Evolutionary conservation across 257 asterid species (phyloP).

Genomic region (Nyctanthes arbortristis): DNA sequence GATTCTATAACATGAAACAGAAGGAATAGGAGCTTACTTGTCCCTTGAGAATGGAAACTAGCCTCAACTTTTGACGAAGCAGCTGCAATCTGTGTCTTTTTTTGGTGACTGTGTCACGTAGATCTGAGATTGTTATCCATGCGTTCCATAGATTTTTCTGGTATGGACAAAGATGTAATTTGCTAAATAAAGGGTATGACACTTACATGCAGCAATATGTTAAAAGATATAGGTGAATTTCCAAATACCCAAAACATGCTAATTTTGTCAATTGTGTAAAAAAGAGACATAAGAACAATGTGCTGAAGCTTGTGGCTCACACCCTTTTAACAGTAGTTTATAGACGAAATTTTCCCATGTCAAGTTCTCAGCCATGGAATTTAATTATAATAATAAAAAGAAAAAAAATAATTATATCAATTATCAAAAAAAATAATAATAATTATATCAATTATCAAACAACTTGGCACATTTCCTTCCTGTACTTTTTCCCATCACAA

Average conservation of each 20-base stretch:
- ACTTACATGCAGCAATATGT: not conserved
- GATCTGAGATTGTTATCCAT: constrained; percentile 66
- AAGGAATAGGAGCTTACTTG: constrained; percentile 45
- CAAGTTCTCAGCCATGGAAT: not conserved
- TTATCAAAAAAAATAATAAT: too few relatives aligned
- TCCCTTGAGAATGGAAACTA: constrained; percentile 65
- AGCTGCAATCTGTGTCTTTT: constrained; percentile 68
- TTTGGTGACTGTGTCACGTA: constrained; percentile 66
- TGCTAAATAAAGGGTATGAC: not conserved
- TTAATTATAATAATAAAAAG: not conserved
- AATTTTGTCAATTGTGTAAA: not conserved
- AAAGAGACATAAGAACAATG: not conserved
- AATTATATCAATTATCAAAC: not conserved
- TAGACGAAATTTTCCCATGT: not conserved
- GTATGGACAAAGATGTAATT: constrained; percentile 13
- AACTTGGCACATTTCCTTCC: not conserved
- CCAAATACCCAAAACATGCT: not conserved
- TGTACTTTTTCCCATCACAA: not conserved
- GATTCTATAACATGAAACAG: not conserved
- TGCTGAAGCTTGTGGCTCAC: not conserved
- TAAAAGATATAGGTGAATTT: not conserved
- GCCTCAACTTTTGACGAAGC: constrained; percentile 62
- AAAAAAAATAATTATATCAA: too few relatives aligned
- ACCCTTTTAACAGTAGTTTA: not conserved
- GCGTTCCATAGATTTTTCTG: constrained; percentile 73